phyloP scores from a whole-genome alignment of 1,284 basidiomycete genomes.

The Marasmius fiardii region DNA sequence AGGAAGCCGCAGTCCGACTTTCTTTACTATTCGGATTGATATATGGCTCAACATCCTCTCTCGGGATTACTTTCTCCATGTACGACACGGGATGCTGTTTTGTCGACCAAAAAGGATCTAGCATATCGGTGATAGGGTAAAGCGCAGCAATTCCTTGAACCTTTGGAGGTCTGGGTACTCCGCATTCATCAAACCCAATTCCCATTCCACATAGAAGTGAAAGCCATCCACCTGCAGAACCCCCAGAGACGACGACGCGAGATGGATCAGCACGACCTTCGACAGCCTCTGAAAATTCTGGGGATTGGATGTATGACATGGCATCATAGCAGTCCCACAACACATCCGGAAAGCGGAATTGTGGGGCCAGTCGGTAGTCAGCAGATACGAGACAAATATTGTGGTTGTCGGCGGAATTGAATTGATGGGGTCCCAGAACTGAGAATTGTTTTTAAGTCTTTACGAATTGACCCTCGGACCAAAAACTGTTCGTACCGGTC shows the following conservation, averaged over 20 bases:
- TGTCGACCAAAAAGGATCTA: conserved; percentile 34
- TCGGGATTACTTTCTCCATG: conserved; percentile 25
- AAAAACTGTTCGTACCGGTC: conserved; percentile 22
- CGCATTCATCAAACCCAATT: conserved; percentile 29
- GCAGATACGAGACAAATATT: conserved; percentile 30
- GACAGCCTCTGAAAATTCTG: conserved; percentile 24
- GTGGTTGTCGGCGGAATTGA: conserved; percentile 26
- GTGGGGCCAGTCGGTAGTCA: conserved; percentile 36
- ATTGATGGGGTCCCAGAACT: conserved; percentile 31
- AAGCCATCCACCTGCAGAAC: conserved; percentile 36
- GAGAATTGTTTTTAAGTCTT: background rate
- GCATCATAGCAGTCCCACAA: conserved; percentile 32
- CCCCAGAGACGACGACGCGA: conserved; percentile 31
- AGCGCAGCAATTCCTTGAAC: conserved; percentile 30
- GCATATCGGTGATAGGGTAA: conserved; percentile 33
- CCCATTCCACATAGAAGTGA: conserved; percentile 29
- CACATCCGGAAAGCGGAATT: conserved; percentile 32
- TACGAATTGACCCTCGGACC: background rate
- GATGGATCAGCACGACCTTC: conserved; percentile 25
- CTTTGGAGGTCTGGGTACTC: conserved; percentile 22
- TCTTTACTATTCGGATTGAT: conserved; percentile 22
- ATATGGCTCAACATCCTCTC: conserved; percentile 27
- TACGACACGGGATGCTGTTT: conserved; percentile 30
- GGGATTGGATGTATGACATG: conserved; percentile 27
- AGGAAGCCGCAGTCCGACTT: conserved; percentile 22